Base-by-base conservation (phyloP, 2,329 filamentous ascomycete genomes). In the Penicillium crustosum region DNA sequence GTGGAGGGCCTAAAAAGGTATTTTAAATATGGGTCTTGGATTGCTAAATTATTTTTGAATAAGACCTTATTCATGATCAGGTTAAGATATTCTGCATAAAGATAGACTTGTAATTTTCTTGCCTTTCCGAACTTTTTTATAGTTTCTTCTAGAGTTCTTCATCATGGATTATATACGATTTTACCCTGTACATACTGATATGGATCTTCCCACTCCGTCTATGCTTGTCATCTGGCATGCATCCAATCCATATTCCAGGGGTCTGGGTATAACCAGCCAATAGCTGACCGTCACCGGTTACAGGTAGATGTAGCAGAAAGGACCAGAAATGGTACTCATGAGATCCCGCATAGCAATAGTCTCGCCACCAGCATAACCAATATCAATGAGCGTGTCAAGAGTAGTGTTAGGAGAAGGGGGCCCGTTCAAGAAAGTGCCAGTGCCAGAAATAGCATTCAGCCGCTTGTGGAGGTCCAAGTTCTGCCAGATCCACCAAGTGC, bases 401-500 rank as follows among this genome's bases (percentile, higher is more conserved):
- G 76, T 79, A 45, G 78, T 76, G 47, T 79, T 77, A 7, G 76
- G 58, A 47, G 75, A 77, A 3, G 77, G 72, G 2, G 80, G 79
- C 1, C 55, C 43, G 52, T 80, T 78, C 49, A 78, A 69, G 19
- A 81, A 72, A 3, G 79, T 82, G 9, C 72, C 72, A 5, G 78
- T 81, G 2, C 77, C 80, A 4, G 66, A 70, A 54, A 82, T 74
- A 6, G 66, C 70, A 55, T 68, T 62, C 38, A 57, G 69, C 15
- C 80, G 70, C 13, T 69, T 68, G 48, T 66, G 62, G 38, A 73
- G 62, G 49, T 81, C 73, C 47, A 76, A 67, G 31, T 78, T 79
- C 66, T 83, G 80, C 81, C 81, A 83, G 15, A 77, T 79, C 78
- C 78, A 81, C 70, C 74, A 83, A 3, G 74, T 65, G 3, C 79